These are phyloP conservation scores for Thermochaetoides thermophila DNA, from an alignment of 495 filamentous ascomycete species.

Conservation along the genomic window DNA sequence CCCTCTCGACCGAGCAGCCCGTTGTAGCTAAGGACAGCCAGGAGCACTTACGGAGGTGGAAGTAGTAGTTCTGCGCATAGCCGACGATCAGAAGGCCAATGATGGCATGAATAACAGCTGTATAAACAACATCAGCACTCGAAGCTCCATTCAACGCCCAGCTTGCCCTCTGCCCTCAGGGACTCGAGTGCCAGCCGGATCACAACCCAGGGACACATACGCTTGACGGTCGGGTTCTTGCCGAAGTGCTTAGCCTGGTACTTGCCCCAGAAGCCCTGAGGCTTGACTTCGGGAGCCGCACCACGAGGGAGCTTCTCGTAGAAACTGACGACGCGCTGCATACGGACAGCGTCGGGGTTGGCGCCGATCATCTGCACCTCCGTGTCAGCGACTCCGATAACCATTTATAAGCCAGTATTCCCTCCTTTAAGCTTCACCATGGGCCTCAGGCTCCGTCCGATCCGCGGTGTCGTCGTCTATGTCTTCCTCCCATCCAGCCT, in stretches of 20 bases:
- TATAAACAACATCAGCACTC: conserved; percentile 14
- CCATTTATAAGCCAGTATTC: too few relatives aligned
- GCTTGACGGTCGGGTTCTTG: conserved; percentile 71
- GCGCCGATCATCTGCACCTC: conserved; percentile 64
- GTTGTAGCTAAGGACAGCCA: too few relatives aligned
- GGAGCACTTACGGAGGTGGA: conserved; percentile 78
- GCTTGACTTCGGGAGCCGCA: conserved; percentile 60
- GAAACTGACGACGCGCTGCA: conserved; percentile 94
- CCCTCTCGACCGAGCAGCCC: too few relatives aligned
- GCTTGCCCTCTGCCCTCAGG: too few relatives aligned
- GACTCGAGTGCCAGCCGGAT: too few relatives aligned
- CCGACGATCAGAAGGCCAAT: conserved; percentile 57
- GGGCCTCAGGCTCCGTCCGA: too few relatives aligned
- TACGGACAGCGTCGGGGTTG: conserved; percentile 84
- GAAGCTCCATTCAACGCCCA: neutral
- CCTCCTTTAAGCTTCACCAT: too few relatives aligned
- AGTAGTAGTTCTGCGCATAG: conserved; percentile 98
- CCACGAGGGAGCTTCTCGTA: conserved; percentile 95
- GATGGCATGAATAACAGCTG: conserved; percentile 80
- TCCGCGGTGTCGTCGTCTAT: too few relatives aligned
- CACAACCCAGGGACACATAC: too few relatives aligned
- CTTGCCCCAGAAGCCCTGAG: conserved; percentile 63
- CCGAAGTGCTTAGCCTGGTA: conserved; percentile 94
- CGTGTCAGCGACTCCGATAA: conserved; percentile 25
- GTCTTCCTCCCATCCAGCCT: neutral